Conservation (phyloP, 83 land plant species). For the Picea abies region DNA sequence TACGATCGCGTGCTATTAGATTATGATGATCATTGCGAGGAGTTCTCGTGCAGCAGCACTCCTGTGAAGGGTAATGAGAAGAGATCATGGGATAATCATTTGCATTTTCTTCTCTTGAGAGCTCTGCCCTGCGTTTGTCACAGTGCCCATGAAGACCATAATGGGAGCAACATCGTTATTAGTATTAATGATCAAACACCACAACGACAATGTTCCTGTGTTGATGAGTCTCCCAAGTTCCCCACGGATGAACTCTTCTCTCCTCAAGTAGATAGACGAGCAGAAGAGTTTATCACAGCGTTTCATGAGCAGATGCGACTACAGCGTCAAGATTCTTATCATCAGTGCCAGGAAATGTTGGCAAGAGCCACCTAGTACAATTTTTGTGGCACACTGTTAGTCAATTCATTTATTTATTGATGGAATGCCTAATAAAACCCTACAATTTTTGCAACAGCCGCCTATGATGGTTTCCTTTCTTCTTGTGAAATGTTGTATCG, state of each 20-base stretch:
- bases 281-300: neutral
- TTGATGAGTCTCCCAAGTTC: too few relatives aligned
- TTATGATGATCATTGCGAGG: neutral
- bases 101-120: neutral
- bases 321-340: neutral
- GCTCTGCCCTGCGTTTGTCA: neutral
- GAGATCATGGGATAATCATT: neutral
- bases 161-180: too few relatives aligned
- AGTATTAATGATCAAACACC: too few relatives aligned
- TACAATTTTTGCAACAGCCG: too few relatives aligned
- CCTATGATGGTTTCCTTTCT: too few relatives aligned
- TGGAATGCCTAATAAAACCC: too few relatives aligned
- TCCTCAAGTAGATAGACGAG: neutral
- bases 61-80: neutral
- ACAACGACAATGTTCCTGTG: neutral
- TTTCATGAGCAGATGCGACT: conserved; percentile 6
- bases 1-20: neutral
- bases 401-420: too few relatives aligned
- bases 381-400: too few relatives aligned
- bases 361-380: neutral
- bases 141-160: neutral
- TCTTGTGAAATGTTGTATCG: too few relatives aligned
- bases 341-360: neutral
- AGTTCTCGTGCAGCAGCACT: neutral
- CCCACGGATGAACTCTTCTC: neutral